Conservation (phyloP, 116 monocot genomes). For the Thalassia testudinum region DNA sequence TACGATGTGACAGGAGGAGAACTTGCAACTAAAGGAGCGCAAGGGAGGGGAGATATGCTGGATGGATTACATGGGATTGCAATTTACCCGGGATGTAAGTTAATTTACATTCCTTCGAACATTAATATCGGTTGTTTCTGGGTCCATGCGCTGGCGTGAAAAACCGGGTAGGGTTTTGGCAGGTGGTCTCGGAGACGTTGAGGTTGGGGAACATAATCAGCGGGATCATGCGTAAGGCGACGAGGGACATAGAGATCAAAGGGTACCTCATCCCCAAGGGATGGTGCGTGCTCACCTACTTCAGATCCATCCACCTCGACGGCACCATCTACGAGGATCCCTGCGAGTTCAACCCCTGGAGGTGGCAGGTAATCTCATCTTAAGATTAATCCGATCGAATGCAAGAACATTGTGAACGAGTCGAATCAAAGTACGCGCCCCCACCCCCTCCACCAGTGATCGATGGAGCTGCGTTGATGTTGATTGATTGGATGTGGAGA, state of each 20-base stretch:
- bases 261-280: constrained; percentile 80
- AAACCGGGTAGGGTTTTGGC: background rate
- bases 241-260: constrained; percentile 69
- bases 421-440: background rate
- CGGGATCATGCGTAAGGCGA: constrained; percentile 73
- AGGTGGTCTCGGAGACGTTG: constrained; percentile 80
- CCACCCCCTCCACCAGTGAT: background rate
- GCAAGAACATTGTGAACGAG: too few relatives aligned
- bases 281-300: constrained; percentile 92
- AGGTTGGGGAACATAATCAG: constrained; percentile 84
- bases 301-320: constrained; percentile 88
- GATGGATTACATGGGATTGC: constrained; percentile 54
- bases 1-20: constrained; percentile 58
- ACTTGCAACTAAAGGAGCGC: constrained; percentile 25
- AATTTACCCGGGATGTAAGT: constrained; percentile 76
- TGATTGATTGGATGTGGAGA: too few relatives aligned
- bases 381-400: background rate
- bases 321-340: constrained; percentile 41
- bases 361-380: constrained; percentile 52
- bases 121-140: too few relatives aligned
- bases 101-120: too few relatives aligned
- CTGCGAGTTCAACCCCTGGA: constrained; percentile 80
- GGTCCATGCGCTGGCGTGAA: too few relatives aligned
- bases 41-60: constrained; percentile 27
- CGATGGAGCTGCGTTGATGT: too few relatives aligned